Evolutionary conservation across 306 rosid species (phyloP).

Genomic region (Begonia masoniana): DNA sequence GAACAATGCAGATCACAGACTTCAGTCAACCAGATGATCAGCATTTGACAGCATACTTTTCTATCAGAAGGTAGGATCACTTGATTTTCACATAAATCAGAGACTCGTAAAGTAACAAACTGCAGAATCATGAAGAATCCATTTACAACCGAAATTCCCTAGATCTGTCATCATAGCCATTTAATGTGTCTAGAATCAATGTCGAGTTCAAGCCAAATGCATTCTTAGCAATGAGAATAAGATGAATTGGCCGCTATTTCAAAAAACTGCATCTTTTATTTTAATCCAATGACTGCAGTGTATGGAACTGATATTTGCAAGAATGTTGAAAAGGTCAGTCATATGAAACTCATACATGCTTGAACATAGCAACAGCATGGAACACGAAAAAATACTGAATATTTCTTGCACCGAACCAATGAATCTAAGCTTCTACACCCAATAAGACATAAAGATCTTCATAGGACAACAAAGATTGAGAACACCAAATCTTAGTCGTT

Average conservation of each 20-base stretch:
- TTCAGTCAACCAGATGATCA: conserved; percentile 5
- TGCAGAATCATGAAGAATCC: conserved; percentile 5
- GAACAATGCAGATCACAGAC: conserved; percentile 24
- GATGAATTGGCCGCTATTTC: background rate
- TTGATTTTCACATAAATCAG: too few species aligned
- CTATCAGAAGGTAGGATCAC: too few species aligned
- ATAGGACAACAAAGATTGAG: background rate
- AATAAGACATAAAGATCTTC: conserved; percentile 3
- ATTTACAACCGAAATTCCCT: background rate
- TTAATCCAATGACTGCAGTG: background rate
- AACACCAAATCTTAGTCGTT: conserved; percentile 6
- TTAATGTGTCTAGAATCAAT: background rate
- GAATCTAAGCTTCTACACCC: background rate
- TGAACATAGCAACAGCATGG: too few species aligned
- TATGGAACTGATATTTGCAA: background rate
- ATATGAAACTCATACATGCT: too few species aligned
- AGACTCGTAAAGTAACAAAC: background rate
- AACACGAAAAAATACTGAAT: too few species aligned
- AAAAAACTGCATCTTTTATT: too few species aligned
- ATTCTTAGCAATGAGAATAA: background rate
- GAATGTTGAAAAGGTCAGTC: background rate
- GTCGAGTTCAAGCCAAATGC: background rate
- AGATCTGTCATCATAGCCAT: conserved; percentile 1
- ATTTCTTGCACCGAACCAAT: background rate
- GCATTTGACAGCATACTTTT: too few species aligned